phyloP scores from a whole-genome alignment of 2,329 filamentous ascomycete species.

The Diplodia scrobiculata region DNA sequence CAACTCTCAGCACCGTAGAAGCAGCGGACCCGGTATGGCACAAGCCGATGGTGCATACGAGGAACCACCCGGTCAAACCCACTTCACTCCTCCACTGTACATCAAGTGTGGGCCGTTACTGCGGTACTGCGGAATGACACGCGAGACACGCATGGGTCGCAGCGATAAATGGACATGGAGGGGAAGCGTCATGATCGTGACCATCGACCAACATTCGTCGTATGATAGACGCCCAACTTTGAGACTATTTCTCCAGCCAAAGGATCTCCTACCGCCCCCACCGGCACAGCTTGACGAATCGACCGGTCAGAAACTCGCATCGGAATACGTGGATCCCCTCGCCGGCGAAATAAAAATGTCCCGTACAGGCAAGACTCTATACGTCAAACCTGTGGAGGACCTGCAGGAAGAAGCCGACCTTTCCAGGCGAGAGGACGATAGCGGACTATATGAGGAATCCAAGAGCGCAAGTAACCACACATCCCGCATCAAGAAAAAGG shows the following conservation, averaged over 20 bases:
- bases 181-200: slow-evolving; percentile 94
- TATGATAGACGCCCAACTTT: slow-evolving; percentile 78
- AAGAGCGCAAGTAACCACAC: slow-evolving; percentile 51
- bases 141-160: slow-evolving; percentile 52
- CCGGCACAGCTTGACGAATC: slow-evolving; percentile 68
- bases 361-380: slow-evolving; percentile 80
- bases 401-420: slow-evolving; percentile 76
- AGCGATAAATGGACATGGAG: slow-evolving; percentile 80
- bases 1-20: slow-evolving; percentile 49
- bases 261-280: slow-evolving; percentile 77
- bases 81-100: slow-evolving; percentile 80
- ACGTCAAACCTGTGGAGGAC: slow-evolving; percentile 85
- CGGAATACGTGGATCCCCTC: slow-evolving; percentile 85
- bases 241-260: slow-evolving; percentile 82
- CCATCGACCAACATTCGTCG: slow-evolving; percentile 77
- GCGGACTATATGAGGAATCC: slow-evolving; percentile 76
- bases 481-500: slow-evolving; percentile 57
- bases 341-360: slow-evolving; percentile 85
- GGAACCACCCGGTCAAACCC: slow-evolving; percentile 64
- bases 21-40: slow-evolving; percentile 36
- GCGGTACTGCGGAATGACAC: slow-evolving; percentile 81
- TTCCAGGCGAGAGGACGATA: slow-evolving; percentile 75
- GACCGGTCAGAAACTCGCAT: slow-evolving; percentile 61
- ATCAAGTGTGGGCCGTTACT: slow-evolving; percentile 88
- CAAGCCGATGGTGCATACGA: slow-evolving; percentile 66